These are phyloP conservation scores for Pezicula neosporulosa DNA, from an alignment of 2,329 filamentous ascomycete species.

Conservation along the genomic window DNA sequence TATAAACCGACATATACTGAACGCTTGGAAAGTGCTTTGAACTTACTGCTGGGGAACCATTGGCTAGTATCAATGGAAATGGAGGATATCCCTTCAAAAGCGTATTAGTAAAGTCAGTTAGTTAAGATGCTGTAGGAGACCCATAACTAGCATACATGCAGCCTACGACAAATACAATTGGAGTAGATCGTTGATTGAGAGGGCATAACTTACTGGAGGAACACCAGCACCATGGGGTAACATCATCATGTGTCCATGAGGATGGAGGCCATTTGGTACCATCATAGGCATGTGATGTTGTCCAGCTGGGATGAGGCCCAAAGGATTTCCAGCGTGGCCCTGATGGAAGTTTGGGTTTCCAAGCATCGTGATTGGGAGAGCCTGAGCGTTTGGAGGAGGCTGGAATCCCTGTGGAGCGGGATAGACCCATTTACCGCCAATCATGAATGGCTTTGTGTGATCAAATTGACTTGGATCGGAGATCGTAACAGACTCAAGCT, in stretches of 20 bases:
- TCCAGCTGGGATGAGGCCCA: conserved; percentile 13
- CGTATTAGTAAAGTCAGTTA: no score
- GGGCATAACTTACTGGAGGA: neutral
- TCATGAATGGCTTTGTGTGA: conserved; percentile 27
- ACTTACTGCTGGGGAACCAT: no score
- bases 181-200: neutral
- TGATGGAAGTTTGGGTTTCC: conserved; percentile 19
- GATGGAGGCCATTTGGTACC: conserved; percentile 5
- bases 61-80: no score
- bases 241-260: conserved; percentile 3
- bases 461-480: conserved; percentile 30
- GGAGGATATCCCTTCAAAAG: no score
- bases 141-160: no score
- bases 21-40: no score
- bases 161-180: no score
- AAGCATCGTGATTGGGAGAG: conserved; percentile 22
- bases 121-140: no score
- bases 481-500: conserved; percentile 23
- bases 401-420: conserved; percentile 23
- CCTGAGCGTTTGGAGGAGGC: conserved; percentile 16
- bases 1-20: no score
- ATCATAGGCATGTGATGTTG: conserved; percentile 14
- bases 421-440: conserved; percentile 28
- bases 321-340: conserved; percentile 9
- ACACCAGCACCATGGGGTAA: neutral